Evolutionary conservation across 345 rosid species (phyloP).

Genomic region (Populus deltoides): DNA sequence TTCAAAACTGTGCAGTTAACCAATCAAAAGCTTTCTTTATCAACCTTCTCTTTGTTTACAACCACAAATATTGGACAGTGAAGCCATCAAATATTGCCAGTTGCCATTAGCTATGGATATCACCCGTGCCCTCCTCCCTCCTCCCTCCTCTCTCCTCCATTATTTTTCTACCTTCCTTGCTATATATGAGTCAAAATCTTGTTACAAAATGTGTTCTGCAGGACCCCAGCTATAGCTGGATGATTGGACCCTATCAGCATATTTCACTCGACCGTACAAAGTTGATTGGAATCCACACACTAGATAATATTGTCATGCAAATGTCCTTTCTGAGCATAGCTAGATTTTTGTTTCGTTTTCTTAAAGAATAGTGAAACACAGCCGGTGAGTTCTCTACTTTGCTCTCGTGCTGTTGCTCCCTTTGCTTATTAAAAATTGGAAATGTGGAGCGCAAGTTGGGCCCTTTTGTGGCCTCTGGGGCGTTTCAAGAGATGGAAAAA

Average conservation of each 20-base stretch:
- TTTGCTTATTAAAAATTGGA: background rate
- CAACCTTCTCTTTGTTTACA: background rate
- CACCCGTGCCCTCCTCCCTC: too few relatives aligned
- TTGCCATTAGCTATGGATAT: background rate
- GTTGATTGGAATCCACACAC: background rate
- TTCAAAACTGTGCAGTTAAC: slow-evolving; percentile 5
- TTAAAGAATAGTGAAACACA: background rate
- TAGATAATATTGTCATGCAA: background rate
- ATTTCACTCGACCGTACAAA: background rate
- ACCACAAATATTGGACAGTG: background rate
- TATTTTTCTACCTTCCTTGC: too few relatives aligned
- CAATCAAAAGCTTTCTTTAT: background rate
- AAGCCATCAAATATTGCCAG: background rate
- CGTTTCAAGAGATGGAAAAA: background rate
- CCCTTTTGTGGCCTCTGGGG: background rate
- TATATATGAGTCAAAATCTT: too few relatives aligned
- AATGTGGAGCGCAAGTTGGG: background rate
- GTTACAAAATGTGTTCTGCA: too few relatives aligned
- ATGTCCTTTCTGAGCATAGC: background rate
- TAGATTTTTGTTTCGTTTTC: too few relatives aligned
- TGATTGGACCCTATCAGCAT: too few relatives aligned
- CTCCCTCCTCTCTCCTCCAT: too few relatives aligned
- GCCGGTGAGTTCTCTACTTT: background rate
- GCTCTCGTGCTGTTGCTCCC: background rate
- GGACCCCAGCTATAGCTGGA: too few relatives aligned